phyloP scores from a whole-genome alignment of 192 early-diverging fungal genomes.

The Funneliformis geosporum region DNA sequence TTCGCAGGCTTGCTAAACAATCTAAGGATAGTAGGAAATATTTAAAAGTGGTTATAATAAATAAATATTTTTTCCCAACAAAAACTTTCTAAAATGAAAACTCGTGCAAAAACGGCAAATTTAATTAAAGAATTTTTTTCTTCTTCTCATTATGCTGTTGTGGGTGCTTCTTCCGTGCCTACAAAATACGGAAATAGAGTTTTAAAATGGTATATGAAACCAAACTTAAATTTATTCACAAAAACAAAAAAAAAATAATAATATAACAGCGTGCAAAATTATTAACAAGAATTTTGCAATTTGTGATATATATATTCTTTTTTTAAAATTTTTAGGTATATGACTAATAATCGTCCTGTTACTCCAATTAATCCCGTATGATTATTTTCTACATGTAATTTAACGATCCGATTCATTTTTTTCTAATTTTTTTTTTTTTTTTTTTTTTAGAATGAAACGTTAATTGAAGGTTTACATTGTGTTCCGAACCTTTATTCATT shows the following conservation, averaged over 20 bases:
- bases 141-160: conserved; percentile 65
- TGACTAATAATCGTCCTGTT: conserved; percentile 29
- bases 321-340: conserved; percentile 33
- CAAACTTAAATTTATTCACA: neutral
- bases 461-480: conserved; percentile 43
- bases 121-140: conserved; percentile 54
- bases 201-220: conserved; percentile 64
- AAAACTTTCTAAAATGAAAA: neutral
- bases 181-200: conserved; percentile 87
- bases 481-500: conserved; percentile 45
- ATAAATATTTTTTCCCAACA: too few species aligned
- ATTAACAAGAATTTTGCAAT: too few species aligned
- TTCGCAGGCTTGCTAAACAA: too few species aligned
- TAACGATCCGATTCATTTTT: neutral
- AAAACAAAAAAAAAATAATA: too few species aligned
- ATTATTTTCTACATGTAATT: neutral
- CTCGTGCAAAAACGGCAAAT: conserved; percentile 18
- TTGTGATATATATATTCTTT: neutral
- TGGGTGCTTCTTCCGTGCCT: conserved; percentile 72
- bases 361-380: conserved; percentile 42
- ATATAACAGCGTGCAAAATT: too few species aligned
- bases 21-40: too few species aligned
- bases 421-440: neutral
- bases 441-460: conserved; percentile 41
- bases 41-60: too few species aligned